Conservation (phyloP, 768 basidiomycete species). For the Leccinum truebloodii region DNA sequence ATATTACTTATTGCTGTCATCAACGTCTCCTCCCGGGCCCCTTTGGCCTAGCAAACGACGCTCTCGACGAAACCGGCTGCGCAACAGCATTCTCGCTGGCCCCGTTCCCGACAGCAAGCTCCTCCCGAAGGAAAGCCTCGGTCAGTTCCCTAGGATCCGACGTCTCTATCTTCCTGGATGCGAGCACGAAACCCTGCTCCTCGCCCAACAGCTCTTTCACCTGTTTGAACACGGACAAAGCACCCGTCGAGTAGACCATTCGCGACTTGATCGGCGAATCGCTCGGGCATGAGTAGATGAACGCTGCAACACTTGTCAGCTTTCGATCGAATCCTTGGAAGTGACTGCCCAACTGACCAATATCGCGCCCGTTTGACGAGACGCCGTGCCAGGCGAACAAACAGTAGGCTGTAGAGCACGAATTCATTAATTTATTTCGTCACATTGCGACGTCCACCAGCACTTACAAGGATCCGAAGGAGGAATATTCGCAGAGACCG, state of each 20-base stretch:
- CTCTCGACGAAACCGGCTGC: constrained; percentile 31
- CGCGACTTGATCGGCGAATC: constrained; percentile 78
- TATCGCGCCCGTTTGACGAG: constrained; percentile 49
- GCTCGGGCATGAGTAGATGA: constrained; percentile 91
- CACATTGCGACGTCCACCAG: background rate
- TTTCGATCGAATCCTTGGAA: background rate
- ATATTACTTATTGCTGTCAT: background rate
- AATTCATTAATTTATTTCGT: background rate
- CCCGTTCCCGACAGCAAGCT: constrained; percentile 44
- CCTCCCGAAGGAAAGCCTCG: constrained; percentile 57
- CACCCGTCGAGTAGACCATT: constrained; percentile 86
- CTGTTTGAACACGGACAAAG: constrained; percentile 52
- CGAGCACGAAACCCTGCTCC: constrained; percentile 41
- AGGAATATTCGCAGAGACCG: constrained; percentile 53
- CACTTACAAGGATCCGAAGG: constrained; percentile 54
- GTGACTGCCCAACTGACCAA: constrained; percentile 45
- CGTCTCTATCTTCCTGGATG: constrained; percentile 75
- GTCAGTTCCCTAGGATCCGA: constrained; percentile 76
- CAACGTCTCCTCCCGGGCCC: constrained; percentile 62
- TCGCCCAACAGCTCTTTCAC: constrained; percentile 54
- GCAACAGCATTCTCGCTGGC: constrained; percentile 8
- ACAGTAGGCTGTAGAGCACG: constrained; percentile 46
- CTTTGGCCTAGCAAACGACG: constrained; percentile 67
- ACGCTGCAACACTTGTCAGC: constrained; percentile 49
- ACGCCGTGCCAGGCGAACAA: constrained; percentile 66